These are phyloP conservation scores for Primulina tabacum DNA, from an alignment of 257 asterid genomes.

Conservation along the genomic window DNA sequence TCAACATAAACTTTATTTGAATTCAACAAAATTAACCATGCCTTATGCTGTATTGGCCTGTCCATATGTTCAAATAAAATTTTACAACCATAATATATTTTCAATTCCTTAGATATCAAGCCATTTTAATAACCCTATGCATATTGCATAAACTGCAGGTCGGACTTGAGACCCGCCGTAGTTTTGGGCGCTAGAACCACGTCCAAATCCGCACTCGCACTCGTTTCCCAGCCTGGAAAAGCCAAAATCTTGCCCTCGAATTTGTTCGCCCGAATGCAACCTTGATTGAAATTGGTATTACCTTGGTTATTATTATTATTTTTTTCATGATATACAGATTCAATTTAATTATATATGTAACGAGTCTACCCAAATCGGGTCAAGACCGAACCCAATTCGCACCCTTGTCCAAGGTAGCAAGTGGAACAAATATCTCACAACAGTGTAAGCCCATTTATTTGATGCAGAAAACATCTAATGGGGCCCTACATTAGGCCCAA, in stretches of 20 bases:
- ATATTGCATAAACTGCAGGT: conserved; percentile 48
- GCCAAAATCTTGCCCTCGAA: conserved; percentile 54
- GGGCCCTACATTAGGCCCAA: not conserved
- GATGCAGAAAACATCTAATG: not conserved
- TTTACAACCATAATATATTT: too few species aligned
- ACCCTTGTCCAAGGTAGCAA: not conserved
- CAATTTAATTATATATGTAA: too few species aligned
- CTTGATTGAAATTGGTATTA: too few species aligned
- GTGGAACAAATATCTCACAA: not conserved
- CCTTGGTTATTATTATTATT: too few species aligned
- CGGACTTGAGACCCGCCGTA: conserved; percentile 44
- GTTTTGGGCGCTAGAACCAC: conserved; percentile 41
- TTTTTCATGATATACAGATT: too few species aligned
- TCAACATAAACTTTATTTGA: too few species aligned
- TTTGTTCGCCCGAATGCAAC: conserved; percentile 40
- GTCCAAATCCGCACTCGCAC: conserved; percentile 36
- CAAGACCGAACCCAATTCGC: too few species aligned
- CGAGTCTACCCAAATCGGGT: too few species aligned
- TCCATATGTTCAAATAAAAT: too few species aligned
- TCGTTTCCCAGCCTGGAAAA: conserved; percentile 31
- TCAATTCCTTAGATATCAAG: too few species aligned
- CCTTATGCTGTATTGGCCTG: too few species aligned
- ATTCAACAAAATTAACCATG: too few species aligned
- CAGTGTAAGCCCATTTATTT: not conserved
- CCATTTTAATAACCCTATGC: conserved; percentile 26